Percentiles rank a stretch among this genome's conserved stretches.
These are phyloP conservation scores for Vigna nakashimae DNA, from an alignment of 306 rosid genomes.

Conservation along the genomic window DNA sequence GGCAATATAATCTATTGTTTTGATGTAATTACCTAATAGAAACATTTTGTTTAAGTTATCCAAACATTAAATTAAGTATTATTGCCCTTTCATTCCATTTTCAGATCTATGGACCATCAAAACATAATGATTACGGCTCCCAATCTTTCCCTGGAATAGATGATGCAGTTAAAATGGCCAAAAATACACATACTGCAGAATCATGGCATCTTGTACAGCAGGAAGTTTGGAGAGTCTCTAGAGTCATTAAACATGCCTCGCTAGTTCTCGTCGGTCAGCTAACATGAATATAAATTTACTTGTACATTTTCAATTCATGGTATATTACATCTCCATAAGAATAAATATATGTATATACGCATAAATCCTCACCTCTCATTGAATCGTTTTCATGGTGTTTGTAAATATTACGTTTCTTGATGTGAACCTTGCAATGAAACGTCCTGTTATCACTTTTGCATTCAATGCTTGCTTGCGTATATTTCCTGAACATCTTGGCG, in stretches of 20 bases:
- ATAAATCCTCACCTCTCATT: background rate
- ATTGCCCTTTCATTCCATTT: conserved; percentile 1
- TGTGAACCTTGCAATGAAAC: no score
- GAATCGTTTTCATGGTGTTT: no score
- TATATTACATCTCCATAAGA: conserved; percentile 11
- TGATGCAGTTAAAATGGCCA: conserved; percentile 59
- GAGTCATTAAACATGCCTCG: conserved; percentile 66
- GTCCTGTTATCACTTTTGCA: no score
- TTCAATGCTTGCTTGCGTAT: no score
- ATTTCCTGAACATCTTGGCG: no score
- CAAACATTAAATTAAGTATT: background rate
- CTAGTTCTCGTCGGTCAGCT: conserved; percentile 60
- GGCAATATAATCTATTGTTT: background rate
- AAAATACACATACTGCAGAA: conserved; percentile 49
- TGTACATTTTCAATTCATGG: conserved; percentile 10
- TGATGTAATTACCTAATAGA: background rate
- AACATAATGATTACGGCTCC: conserved; percentile 66
- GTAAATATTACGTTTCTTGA: no score
- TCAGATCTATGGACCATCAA: conserved; percentile 73
- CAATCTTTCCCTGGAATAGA: conserved; percentile 69
- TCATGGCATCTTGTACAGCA: conserved; percentile 71
- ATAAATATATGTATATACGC: conserved; percentile 1
- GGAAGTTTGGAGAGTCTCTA: conserved; percentile 74
- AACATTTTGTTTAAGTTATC: background rate
- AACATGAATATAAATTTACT: conserved; percentile 46